A percentile compares a stretch with the other conserved stretches of the same genome.
Evolutionary conservation across 176 grass and related monocot species (phyloP).

Genomic region (Calamus simplicifolius): DNA sequence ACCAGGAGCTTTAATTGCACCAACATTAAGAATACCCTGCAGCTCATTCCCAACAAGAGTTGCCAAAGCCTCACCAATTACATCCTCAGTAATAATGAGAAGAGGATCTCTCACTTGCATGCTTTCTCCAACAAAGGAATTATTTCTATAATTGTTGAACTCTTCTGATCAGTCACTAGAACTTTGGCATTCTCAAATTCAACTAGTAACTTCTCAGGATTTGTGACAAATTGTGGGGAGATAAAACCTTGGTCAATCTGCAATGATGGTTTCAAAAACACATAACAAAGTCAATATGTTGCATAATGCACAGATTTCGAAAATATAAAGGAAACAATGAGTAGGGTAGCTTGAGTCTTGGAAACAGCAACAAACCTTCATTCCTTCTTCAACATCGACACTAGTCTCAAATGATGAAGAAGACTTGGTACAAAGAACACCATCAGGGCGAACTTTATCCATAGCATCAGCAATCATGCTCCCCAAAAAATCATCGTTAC

Average conservation of each 20-base stretch:
- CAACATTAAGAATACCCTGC: constrained; percentile 83
- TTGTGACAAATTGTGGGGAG: constrained; percentile 90
- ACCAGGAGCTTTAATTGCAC: constrained; percentile 86
- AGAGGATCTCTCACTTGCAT: constrained; percentile 73
- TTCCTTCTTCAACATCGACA: constrained; percentile 94
- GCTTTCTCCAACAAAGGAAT: constrained; percentile 82
- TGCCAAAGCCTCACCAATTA: constrained; percentile 83
- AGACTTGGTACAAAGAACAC: constrained; percentile 85
- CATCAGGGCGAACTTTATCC: constrained; percentile 85
- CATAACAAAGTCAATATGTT: no score
- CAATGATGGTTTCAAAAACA: background rate
- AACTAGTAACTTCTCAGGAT: constrained; percentile 77
- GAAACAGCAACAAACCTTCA: constrained; percentile 46
- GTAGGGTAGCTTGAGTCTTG: no score
- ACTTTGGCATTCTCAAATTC: constrained; percentile 90
- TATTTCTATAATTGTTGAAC: constrained; percentile 85
- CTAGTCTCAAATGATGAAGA: constrained; percentile 92
- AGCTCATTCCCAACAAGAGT: constrained; percentile 88
- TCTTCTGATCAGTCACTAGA: constrained; percentile 93
- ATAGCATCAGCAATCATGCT: constrained; percentile 88
- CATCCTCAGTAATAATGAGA: constrained; percentile 84
- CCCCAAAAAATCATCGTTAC: constrained; percentile 82
- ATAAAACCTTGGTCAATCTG: constrained; percentile 88
- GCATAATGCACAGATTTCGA: no score
- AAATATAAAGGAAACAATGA: no score